phyloP scores from a whole-genome alignment of 2,329 filamentous ascomycete genomes.

The Proliferodiscus dingleyae region DNA sequence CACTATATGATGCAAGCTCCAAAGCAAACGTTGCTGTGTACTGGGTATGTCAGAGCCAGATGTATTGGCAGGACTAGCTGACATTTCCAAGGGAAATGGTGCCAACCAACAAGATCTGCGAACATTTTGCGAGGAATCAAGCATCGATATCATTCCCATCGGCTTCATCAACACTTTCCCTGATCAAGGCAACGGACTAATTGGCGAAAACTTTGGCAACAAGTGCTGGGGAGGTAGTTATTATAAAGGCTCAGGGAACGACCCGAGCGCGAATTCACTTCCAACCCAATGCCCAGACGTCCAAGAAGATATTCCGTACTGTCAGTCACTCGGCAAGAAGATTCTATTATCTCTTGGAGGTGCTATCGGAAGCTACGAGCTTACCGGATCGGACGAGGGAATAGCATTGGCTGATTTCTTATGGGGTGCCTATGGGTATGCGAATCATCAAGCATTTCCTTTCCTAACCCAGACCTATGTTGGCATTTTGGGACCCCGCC shows the following conservation, averaged over 20 bases:
- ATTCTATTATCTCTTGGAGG: conserved; percentile 39
- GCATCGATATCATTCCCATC: conserved; percentile 40
- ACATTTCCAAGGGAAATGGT: conserved; percentile 36
- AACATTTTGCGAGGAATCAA: conserved; percentile 36
- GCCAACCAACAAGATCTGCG: conserved; percentile 34
- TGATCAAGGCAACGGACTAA: conserved; percentile 38
- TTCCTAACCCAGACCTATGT: no score
- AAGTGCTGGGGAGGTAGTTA: conserved; percentile 33
- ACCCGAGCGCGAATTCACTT: conserved; percentile 32
- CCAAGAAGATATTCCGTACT: conserved; percentile 35
- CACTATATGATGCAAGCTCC: conserved; percentile 30
- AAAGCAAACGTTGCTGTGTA: conserved; percentile 40
- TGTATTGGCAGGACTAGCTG: neutral
- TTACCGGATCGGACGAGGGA: conserved; percentile 35
- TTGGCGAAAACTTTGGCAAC: conserved; percentile 39
- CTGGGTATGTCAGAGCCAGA: conserved; percentile 32
- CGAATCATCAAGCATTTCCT: no score
- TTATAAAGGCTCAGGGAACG: conserved; percentile 24
- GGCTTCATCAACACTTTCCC: conserved; percentile 40
- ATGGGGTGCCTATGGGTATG: conserved; percentile 40
- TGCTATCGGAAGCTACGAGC: conserved; percentile 30
- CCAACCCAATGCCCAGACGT: conserved; percentile 33
- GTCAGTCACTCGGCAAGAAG: conserved; percentile 37
- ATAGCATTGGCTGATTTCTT: conserved; percentile 34
- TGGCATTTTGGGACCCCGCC: no score